Evolutionary conservation across 345 rosid species (phyloP), one percentile per base, ranked within the genome.

Genomic region (Euphorbia lathyris): DNA sequence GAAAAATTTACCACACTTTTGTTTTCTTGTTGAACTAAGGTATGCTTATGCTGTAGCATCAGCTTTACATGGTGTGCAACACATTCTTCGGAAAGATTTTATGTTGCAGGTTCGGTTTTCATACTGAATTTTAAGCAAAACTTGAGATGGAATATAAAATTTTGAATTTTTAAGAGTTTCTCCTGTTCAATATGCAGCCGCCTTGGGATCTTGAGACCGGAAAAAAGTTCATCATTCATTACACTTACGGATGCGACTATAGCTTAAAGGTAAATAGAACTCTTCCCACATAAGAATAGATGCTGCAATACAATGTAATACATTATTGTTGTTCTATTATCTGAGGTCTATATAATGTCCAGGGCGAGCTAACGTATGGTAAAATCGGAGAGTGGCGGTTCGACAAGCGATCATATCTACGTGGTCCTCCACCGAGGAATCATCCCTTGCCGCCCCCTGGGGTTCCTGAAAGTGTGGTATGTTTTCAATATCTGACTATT

Each of bases 31-130:
- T 62, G 65, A 66, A 52, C 67, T 67, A 79, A 96, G 99, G 98
- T 96, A 92, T 65, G 99, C 96, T 45, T 92, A 95, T 62, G 99
- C 99, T 57, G 83, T 96, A 64, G 99, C 98, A 30, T 92, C 99
- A 51, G 99, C 98, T 69, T 71, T 92, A 77, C 97, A 92, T 75
- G 91, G 91, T 0, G 93, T 96, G 71, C 90, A 85, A 40, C 98
- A 92, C 80, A 81, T 89, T 65, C 93, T 96, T 59, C 85, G 85
- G 12, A 90, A 85, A 70, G 97, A 96, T 81, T 96, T 96, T 42
- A 96, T 96, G 99, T 78, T 92, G 67, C 99, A 96, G 99, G 99
- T 92, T 70, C 55, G 59, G 34, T 73, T 52, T 38, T 19, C n/a
- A 10, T 7, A 8, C 40, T 20, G 9, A 64, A 30, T 9, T 50